Evolutionary conservation across 2,329 filamentous ascomycete species (phyloP).

Genomic region (Penicillium oxalicum): DNA sequence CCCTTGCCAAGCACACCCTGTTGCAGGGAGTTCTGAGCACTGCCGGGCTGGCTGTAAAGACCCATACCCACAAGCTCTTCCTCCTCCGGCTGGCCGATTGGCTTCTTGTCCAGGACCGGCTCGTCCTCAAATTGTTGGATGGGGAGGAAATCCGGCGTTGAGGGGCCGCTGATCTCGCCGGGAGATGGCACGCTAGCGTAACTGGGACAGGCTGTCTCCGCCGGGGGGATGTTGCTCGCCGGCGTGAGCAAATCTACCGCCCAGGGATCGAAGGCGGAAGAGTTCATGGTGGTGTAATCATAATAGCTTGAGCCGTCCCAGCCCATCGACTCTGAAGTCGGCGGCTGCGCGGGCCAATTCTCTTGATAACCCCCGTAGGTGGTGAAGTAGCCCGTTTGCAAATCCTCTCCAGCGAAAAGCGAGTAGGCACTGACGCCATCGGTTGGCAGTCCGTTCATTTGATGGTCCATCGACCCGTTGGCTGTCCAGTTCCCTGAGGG

Average conservation of each 20-base stretch:
- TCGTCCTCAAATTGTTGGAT: conserved; percentile 29
- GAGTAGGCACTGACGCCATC: conserved; percentile 22
- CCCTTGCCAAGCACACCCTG: conserved; percentile 61
- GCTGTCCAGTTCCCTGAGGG: conserved; percentile 18
- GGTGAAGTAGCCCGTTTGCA: conserved; percentile 18
- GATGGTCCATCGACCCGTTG: conserved; percentile 13
- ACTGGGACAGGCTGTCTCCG: conserved; percentile 25
- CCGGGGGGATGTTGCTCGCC: conserved; percentile 27
- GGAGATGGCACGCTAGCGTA: conserved; percentile 34
- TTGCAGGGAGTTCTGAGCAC: conserved; percentile 52
- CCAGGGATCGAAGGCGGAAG: conserved; percentile 28
- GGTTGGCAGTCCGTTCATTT: conserved; percentile 14
- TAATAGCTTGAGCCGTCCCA: conserved; percentile 20
- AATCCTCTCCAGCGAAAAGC: conserved; percentile 15
- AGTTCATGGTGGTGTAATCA: conserved; percentile 17
- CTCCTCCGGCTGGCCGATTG: conserved; percentile 49
- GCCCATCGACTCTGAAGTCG: conserved; percentile 20
- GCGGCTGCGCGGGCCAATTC: conserved; percentile 18
- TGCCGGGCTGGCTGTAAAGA: conserved; percentile 67
- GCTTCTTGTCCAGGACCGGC: conserved; percentile 37
- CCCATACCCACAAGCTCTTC: conserved; percentile 57
- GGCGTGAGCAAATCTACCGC: conserved; percentile 30
- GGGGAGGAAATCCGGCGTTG: conserved; percentile 37
- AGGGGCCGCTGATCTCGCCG: conserved; percentile 30
- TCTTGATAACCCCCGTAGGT: conserved; percentile 18